These are phyloP conservation scores for Marasmius fiardii DNA, from an alignment of 1,284 basidiomycete genomes.

Conservation along the genomic window DNA sequence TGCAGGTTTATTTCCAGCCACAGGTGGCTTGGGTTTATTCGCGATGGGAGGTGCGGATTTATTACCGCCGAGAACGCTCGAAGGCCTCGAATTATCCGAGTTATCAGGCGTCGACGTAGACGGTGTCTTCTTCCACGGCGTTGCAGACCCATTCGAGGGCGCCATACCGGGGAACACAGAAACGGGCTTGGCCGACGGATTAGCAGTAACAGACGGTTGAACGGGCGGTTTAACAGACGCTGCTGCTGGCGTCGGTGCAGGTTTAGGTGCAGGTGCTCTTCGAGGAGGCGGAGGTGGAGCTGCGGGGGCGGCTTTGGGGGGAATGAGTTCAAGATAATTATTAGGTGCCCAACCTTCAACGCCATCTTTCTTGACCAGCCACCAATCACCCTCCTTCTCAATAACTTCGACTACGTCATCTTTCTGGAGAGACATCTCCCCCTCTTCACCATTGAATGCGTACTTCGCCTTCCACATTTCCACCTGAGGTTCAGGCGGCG, in stretches of 20 bases:
- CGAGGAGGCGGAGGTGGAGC: constrained; percentile 71
- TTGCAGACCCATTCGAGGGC: constrained; percentile 59
- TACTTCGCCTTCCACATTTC: constrained; percentile 86
- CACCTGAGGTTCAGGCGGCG: constrained; percentile 59
- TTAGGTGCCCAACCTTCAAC: constrained; percentile 94
- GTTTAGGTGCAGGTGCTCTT: constrained; percentile 32
- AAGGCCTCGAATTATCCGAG: constrained; percentile 52
- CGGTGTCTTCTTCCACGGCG: constrained; percentile 70
- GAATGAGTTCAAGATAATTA: constrained; percentile 86
- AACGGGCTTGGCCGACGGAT: constrained; percentile 63
- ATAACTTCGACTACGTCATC: constrained; percentile 91
- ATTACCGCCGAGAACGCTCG: constrained; percentile 39
- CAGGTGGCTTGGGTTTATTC: constrained; percentile 44
- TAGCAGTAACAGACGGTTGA: constrained; percentile 44
- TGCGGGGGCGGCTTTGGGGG: constrained; percentile 55
- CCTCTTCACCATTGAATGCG: constrained; percentile 86
- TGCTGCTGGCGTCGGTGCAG: constrained; percentile 18
- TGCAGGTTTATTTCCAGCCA: constrained; percentile 24
- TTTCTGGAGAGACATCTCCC: constrained; percentile 88
- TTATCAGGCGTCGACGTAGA: constrained; percentile 31
- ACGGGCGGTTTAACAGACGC: constrained; percentile 29
- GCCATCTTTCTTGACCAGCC: constrained; percentile 87
- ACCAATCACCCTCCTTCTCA: constrained; percentile 87
- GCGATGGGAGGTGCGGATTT: constrained; percentile 48
- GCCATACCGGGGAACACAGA: constrained; percentile 73